These are phyloP conservation scores for Alternaria sp. DNA, from an alignment of 2,329 filamentous ascomycete genomes.

Conservation along the genomic window DNA sequence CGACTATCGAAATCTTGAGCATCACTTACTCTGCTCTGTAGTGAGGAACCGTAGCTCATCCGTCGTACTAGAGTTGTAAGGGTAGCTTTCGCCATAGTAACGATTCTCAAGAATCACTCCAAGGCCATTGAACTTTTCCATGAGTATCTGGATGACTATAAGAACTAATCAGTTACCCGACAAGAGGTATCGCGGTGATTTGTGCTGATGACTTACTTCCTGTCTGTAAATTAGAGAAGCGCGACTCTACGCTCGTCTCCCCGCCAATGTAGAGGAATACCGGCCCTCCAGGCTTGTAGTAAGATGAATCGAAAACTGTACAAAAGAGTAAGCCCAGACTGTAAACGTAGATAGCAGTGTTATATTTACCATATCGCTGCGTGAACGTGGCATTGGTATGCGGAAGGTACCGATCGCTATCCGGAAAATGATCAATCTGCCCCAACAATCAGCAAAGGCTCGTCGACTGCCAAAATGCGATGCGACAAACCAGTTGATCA, in stretches of 20 bases:
- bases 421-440: slow-evolving; percentile 56
- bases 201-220: slow-evolving; percentile 39
- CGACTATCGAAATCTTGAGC: fast-evolving
- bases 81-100: slow-evolving; percentile 59
- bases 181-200: background rate
- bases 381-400: slow-evolving; percentile 59
- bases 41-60: slow-evolving; percentile 59
- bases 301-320: slow-evolving; percentile 56
- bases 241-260: slow-evolving; percentile 50
- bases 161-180: slow-evolving; percentile 9
- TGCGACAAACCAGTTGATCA: slow-evolving; percentile 30
- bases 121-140: slow-evolving; percentile 60
- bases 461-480: no score
- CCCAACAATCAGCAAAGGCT: background rate
- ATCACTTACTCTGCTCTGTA: slow-evolving; percentile 54
- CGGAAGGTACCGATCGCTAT: slow-evolving; percentile 49
- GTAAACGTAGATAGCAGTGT: no score
- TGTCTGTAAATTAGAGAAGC: slow-evolving; percentile 50
- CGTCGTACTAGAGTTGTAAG: slow-evolving; percentile 56
- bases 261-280: slow-evolving; percentile 58
- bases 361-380: slow-evolving; percentile 46
- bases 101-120: slow-evolving; percentile 62
- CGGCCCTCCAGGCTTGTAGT: slow-evolving; percentile 62
- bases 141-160: slow-evolving; percentile 59
- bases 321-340: no score